Conservation (phyloP, 1,139 yeast genomes). For the Blastobotrys proliferans region DNA sequence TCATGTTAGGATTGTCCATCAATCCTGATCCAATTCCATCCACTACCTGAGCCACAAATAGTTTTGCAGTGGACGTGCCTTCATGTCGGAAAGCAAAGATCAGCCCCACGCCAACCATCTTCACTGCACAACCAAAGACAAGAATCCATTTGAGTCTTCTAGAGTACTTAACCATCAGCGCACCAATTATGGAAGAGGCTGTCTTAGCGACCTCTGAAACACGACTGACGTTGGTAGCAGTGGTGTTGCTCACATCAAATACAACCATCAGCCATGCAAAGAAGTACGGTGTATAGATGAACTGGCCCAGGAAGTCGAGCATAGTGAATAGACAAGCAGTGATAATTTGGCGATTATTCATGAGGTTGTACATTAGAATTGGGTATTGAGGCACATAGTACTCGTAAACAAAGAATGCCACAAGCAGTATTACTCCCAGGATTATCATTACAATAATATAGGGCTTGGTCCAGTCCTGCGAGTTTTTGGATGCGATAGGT, state of each 20-base stretch:
- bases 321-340: slow-evolving; percentile 15
- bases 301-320: slow-evolving; percentile 17
- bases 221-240: slow-evolving; percentile 52
- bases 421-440: slow-evolving; percentile 15
- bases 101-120: slow-evolving; percentile 53
- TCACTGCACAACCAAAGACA: slow-evolving; percentile 48
- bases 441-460: slow-evolving; percentile 15
- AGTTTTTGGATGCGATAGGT: slow-evolving; percentile 18
- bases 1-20: slow-evolving; percentile 20
- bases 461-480: slow-evolving; percentile 15
- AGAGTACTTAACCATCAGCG: slow-evolving; percentile 45
- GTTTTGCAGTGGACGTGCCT: slow-evolving; percentile 16
- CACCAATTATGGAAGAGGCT: slow-evolving; percentile 56
- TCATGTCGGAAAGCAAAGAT: slow-evolving; percentile 14
- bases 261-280: slow-evolving; percentile 48
- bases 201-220: slow-evolving; percentile 49
- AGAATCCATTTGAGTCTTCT: slow-evolving; percentile 57
- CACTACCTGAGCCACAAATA: slow-evolving; percentile 20
- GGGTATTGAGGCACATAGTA: slow-evolving; percentile 20
- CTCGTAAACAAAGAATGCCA: slow-evolving; percentile 17
- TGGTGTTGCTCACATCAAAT: slow-evolving; percentile 45
- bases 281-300: slow-evolving; percentile 18
- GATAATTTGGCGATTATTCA: slow-evolving; percentile 12
- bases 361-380: slow-evolving; percentile 12
- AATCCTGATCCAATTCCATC: slow-evolving; percentile 25